A percentile compares a stretch with the other conserved stretches of the same genome.
These are phyloP conservation scores for Cyberlindnera galapagoensis DNA, from an alignment of 805 yeast genomes.

Conservation along the genomic window DNA sequence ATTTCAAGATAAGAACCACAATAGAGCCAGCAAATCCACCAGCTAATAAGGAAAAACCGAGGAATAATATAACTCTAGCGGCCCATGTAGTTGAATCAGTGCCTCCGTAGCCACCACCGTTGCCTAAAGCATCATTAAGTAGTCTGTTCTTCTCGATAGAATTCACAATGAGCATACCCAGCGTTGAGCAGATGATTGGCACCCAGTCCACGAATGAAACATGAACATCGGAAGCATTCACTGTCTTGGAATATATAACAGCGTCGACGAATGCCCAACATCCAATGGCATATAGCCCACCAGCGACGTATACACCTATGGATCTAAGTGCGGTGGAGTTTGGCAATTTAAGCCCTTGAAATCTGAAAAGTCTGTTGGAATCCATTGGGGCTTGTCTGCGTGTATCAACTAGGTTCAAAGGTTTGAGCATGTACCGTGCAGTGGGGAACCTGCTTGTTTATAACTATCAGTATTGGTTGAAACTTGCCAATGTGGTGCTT, in stretches of 20 bases:
- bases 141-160: slow-evolving; percentile 38
- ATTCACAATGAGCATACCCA: slow-evolving; percentile 78
- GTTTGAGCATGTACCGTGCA: slow-evolving; percentile 11
- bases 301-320: slow-evolving; percentile 70
- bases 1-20: slow-evolving; percentile 81
- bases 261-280: slow-evolving; percentile 89
- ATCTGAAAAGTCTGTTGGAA: slow-evolving; percentile 52
- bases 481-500: no score
- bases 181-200: slow-evolving; percentile 79
- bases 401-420: slow-evolving; percentile 2
- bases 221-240: slow-evolving; percentile 81
- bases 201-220: slow-evolving; percentile 94
- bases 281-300: slow-evolving; percentile 75
- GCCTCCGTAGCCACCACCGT: slow-evolving; percentile 31
- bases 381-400: slow-evolving; percentile 22
- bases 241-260: slow-evolving; percentile 75
- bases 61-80: slow-evolving; percentile 81
- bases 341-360: slow-evolving; percentile 60
- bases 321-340: slow-evolving; percentile 65
- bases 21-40: slow-evolving; percentile 92
- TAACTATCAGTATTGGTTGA: no score
- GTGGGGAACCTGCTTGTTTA: no score
- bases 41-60: slow-evolving; percentile 89
- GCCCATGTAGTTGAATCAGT: slow-evolving; percentile 72
- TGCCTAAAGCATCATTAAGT: slow-evolving; percentile 28